Evolutionary conservation across 805 yeast genomes (phyloP), one percentile per base, ranked within the genome.

Genomic region (Geotrichum ghanense): DNA sequence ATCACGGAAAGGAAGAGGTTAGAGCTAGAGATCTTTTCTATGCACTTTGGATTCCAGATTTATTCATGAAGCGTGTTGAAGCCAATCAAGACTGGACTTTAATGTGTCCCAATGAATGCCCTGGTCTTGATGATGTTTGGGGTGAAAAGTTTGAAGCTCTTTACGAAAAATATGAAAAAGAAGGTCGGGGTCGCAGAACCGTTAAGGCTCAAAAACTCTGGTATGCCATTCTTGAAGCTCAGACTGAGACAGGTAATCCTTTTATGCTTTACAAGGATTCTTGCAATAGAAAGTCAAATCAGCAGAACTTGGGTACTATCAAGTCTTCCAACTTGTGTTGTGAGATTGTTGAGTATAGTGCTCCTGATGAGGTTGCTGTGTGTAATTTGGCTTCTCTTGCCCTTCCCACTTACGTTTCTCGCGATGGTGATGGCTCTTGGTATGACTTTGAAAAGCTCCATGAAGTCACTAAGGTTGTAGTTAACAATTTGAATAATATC

Each of bases 231-330:
- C 65, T 90, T 47, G 92, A 86, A 61, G 79, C 96, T 26, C 98
- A 90, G 68, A 84, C 92, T 34, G 97, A 90, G 68, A 89, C 97
- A 2, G 97, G 98, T 45, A 85, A 84, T 56, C 98, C 98, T 22
- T 90, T 85, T 70, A 80, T 90, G 81, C 72, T 90, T 14, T 90
- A 85, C 72, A 90, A 90, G 62, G 98, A 90, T 68, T 76, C 95
- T 7, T 84, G 95, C 68, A 90, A 90, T 67, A 55, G 63, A 43
- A 88, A 90, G 67, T 77, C 88, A 41, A 90, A 90, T 65, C 98
- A 90, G 64, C 78, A 86, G 71, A 90, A 90, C 64, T 69, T 90
- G 56, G 97, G 98, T 45, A 77, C 81, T 16, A 90, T 90, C 65
- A 89, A 89, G 65, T 85, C 95, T 4, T 87, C 97, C 2, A 90